phyloP scores from a whole-genome alignment of 768 basidiomycete genomes.

The Gelatoporia subvermispora region DNA sequence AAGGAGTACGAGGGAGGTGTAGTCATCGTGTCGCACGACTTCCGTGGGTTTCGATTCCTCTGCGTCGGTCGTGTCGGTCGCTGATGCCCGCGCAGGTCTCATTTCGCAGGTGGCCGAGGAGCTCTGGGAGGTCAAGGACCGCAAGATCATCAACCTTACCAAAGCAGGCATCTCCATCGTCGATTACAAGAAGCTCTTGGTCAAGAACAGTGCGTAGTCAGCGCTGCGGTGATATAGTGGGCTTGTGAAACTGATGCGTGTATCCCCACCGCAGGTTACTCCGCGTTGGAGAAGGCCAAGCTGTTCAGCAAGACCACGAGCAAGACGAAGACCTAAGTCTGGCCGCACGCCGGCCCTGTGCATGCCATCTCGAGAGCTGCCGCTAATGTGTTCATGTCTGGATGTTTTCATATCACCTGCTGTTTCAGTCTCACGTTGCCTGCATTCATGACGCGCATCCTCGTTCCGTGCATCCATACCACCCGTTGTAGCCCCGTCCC shows the following conservation, averaged over 20 bases:
- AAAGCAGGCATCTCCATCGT: slow-evolving; percentile 87
- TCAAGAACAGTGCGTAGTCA: slow-evolving; percentile 63
- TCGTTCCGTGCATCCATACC: slow-evolving; percentile 9
- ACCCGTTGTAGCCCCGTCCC: background rate
- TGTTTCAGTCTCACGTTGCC: background rate
- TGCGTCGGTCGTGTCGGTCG: background rate
- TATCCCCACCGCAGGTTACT: slow-evolving; percentile 47
- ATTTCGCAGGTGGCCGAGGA: slow-evolving; percentile 98
- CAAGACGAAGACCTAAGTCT: slow-evolving; percentile 59
- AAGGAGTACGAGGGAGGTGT: slow-evolving; percentile 97
- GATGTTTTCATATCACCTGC: too few relatives aligned
- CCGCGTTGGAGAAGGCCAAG: slow-evolving; percentile 89
- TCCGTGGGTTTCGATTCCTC: slow-evolving; percentile 58
- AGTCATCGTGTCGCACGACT: slow-evolving; percentile 99
- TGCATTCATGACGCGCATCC: slow-evolving; percentile 1
- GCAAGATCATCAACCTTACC: slow-evolving; percentile 88
- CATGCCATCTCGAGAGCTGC: too few relatives aligned
- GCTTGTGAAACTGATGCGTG: background rate
- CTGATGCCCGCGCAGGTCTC: slow-evolving; percentile 49
- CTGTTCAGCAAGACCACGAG: slow-evolving; percentile 80
- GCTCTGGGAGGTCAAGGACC: slow-evolving; percentile 96
- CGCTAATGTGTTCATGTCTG: background rate
- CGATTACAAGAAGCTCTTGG: slow-evolving; percentile 87
- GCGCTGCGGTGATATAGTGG: background rate
- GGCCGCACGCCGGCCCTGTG: too few relatives aligned